Base-by-base conservation (phyloP, 495 filamentous ascomycete genomes). In the Penicillium maclennaniae region DNA sequence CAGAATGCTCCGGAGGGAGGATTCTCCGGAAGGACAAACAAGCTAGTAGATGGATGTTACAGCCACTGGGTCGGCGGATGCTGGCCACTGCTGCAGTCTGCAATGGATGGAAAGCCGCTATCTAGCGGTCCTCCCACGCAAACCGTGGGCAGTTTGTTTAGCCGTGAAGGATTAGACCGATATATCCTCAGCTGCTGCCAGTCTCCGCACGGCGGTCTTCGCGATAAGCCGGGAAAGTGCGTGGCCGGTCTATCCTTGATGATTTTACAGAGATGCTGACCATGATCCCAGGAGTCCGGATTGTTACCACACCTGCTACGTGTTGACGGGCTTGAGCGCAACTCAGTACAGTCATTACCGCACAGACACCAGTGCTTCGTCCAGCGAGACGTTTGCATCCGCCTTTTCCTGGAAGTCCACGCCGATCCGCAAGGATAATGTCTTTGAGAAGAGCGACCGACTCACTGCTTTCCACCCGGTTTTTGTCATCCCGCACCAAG, bases 31-130 rank as follows among this genome's bases (percentile, higher is more conserved):
- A 83, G 93, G 56, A 96, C 93, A n/a, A 97, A 97, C 72, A 98
- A 98, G 70, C 78, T 98, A 7, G 92, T 97, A 20, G 93, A 98
- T 69, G 93, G 92, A 44, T 98, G 93, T 68, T 97, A 98, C 71
- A 92, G 88, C 69, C 91, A 95, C 61, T 98, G 93, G 93, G 87
- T 96, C 9, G 93, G 95, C 6, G 88, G 86, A 26, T 97, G 92
- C 69, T 98, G 91, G 86, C 84, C 92, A 36, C 69, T 98, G 53
- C 70, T 97, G 51, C 87, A 96, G 66, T 91, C 89, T n/a, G 85
- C 84, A 43, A 70, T 92, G 36, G 71, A 78, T 50, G 83, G 81
- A 4, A 69, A 72, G 38, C 73, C 70, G 36, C 42, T 54, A 31
- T 55, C 56, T 7, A 45, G 47, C 34, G 59, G 45, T 14, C 58